These are phyloP conservation scores for Halenospora varia DNA, from an alignment of 495 filamentous ascomycete species.

Conservation along the genomic window DNA sequence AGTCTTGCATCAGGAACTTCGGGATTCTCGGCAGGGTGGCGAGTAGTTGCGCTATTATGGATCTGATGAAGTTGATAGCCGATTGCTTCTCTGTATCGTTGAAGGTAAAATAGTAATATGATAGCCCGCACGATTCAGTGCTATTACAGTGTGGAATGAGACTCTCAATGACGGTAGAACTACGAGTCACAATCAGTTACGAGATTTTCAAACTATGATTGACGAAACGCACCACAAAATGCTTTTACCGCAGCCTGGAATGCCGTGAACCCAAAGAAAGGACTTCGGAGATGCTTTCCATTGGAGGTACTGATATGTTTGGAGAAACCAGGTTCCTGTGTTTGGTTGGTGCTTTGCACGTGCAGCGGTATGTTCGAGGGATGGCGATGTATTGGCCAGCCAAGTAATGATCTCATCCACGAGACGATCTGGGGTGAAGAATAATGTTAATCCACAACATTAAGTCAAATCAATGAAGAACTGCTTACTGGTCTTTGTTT, in stretches of 20 bases:
- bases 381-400: too few species aligned
- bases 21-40: too few species aligned
- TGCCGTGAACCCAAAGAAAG: not conserved
- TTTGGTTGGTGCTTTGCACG: not conserved
- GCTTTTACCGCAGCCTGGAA: not conserved
- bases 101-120: slow-evolving; percentile 35
- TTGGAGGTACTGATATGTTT: not conserved
- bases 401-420: too few species aligned
- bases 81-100: slow-evolving; percentile 24
- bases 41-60: slow-evolving; percentile 14
- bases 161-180: not conserved
- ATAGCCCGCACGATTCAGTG: not conserved
- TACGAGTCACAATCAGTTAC: not conserved
- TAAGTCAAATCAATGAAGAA: too few species aligned
- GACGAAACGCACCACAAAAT: not conserved
- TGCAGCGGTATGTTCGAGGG: too few species aligned
- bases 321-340: not conserved
- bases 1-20: too few species aligned
- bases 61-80: slow-evolving; percentile 7
- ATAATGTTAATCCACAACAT: too few species aligned
- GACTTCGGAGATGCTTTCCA: not conserved
- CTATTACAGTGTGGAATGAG: not conserved
- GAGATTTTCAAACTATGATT: not conserved
- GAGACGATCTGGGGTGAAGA: too few species aligned
- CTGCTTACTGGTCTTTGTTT: too few species aligned